A percentile compares a stretch with the other conserved stretches of the same genome.
These are phyloP conservation scores for Cryptococcus sp. DNA, from an alignment of 1,284 basidiomycete genomes.

Conservation along the genomic window DNA sequence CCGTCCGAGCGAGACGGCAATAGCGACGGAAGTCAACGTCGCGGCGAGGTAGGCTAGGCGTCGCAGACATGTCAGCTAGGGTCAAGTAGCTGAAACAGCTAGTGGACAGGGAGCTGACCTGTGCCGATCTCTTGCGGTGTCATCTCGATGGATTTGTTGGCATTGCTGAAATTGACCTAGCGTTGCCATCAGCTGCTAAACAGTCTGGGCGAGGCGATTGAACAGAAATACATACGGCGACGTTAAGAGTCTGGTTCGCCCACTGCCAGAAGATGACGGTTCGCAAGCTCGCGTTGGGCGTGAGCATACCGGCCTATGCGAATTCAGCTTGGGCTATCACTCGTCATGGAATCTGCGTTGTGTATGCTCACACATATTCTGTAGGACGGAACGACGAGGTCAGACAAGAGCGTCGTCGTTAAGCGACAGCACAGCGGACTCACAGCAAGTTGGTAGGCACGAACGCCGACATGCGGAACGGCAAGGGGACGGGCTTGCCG, in stretches of 20 bases:
- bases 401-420: neutral
- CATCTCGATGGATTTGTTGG: slow-evolving; percentile 57
- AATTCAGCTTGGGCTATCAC: neutral
- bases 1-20: slow-evolving; percentile 58
- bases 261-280: slow-evolving; percentile 60
- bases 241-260: slow-evolving; percentile 59
- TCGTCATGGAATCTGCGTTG: neutral
- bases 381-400: neutral
- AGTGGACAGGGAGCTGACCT: slow-evolving; percentile 22
- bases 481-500: slow-evolving; percentile 55
- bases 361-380: slow-evolving; percentile 33
- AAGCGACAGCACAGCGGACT: slow-evolving; percentile 12
- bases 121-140: slow-evolving; percentile 54
- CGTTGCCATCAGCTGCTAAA: slow-evolving; percentile 7
- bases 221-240: slow-evolving; percentile 41
- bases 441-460: slow-evolving; percentile 60
- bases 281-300: slow-evolving; percentile 52
- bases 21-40: slow-evolving; percentile 56
- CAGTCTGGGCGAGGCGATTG: neutral
- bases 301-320: slow-evolving; percentile 55
- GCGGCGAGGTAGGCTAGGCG: slow-evolving; percentile 57
- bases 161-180: slow-evolving; percentile 54
- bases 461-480: slow-evolving; percentile 59
- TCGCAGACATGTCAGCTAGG: slow-evolving; percentile 9
- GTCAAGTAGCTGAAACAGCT: neutral